Evolutionary conservation across 805 yeast species (phyloP), one percentile per base, ranked within the genome.

Genomic region (Yarrowia osloensis): DNA sequence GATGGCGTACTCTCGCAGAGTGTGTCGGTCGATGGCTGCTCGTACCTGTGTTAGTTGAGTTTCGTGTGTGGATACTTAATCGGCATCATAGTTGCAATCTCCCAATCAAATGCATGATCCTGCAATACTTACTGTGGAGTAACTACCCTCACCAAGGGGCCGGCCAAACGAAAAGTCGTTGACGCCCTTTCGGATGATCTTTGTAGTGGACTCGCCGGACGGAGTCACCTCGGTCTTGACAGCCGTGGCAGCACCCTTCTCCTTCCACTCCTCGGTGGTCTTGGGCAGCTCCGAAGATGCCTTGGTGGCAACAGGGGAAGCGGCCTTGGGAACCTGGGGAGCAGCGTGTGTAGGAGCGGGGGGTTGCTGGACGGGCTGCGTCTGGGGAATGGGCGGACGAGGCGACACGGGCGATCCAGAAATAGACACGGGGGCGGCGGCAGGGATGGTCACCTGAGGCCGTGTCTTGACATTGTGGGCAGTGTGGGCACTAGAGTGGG

Each of bases 121-220:
- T 52, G 44, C 42, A 52, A 54, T 54, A 54, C 61, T 54, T 26
- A 54, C 99, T 6, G 96, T 91, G 12, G 98, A 93, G 75, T 94
- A 95, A 8, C 98, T 91, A 0, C 99, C 99, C 75, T 91, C 97
- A 5, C 99, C 99, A 26, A 95, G 84, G 50, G 89, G 86, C 19
- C 90, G 86, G 11, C 97, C 96, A 75, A 95, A 91, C 70, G 87
- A 88, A 77, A 93, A 95, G 75, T 95, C 99, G 70, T 87, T 86
- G 13, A 91, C 96, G 22, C 82, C 81, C 69, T 80, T 80, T 63
- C 76, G 83, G 52, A 81, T 86, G 66, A 82, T 79, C 74, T 79
- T 83, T 68, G 84, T 88, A 73, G 76, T 77, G 6, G 79, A 76
- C 74, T 85, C 78, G 12, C 90, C 91, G 15, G 76, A 71, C 9